A percentile compares a stretch with the other conserved stretches of the same genome.
These are phyloP conservation scores for Aspergillus tanneri DNA, from an alignment of 2,329 filamentous ascomycete species.

Conservation along the genomic window DNA sequence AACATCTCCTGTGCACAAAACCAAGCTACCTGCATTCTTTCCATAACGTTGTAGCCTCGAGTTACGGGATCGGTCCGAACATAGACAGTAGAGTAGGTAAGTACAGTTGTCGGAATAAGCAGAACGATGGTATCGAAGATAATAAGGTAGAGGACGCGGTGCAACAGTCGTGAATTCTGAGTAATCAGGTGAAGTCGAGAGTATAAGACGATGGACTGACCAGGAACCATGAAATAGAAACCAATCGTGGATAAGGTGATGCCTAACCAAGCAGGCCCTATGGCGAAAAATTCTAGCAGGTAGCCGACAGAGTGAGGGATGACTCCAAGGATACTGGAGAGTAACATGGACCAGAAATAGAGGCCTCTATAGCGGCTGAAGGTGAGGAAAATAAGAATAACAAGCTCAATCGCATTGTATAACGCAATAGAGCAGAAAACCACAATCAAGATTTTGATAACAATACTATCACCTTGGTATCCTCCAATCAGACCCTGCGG, in stretches of 20 bases:
- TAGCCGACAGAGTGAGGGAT: constrained; percentile 42
- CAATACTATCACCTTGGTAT: constrained; percentile 23
- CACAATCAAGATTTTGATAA: constrained; percentile 31
- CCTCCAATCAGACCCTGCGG: constrained; percentile 33
- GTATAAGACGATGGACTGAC: constrained; percentile 62
- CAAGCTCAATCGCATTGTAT: constrained; percentile 50
- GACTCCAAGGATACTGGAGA: constrained; percentile 37
- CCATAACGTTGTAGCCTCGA: constrained; percentile 45
- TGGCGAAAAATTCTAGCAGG: constrained; percentile 39
- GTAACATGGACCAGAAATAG: constrained; percentile 45
- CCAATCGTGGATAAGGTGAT: constrained; percentile 51
- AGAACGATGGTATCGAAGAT: constrained; percentile 54
- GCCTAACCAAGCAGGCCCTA: constrained; percentile 35
- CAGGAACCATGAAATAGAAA: constrained; percentile 60
- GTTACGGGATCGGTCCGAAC: constrained; percentile 24
- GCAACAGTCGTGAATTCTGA: constrained; percentile 49
- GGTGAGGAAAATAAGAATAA: constrained; percentile 38
- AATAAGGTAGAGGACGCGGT: constrained; percentile 57
- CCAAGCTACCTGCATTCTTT: constrained; percentile 44
- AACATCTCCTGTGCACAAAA: constrained; percentile 48
- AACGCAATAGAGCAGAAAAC: constrained; percentile 42
- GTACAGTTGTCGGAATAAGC: constrained; percentile 54
- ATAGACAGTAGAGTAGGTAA: constrained; percentile 50
- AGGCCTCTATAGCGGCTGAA: constrained; percentile 39
- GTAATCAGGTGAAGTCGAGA: constrained; percentile 62